Conservation (phyloP, 2,329 filamentous ascomycete species). For the Verticillium longisporum region DNA sequence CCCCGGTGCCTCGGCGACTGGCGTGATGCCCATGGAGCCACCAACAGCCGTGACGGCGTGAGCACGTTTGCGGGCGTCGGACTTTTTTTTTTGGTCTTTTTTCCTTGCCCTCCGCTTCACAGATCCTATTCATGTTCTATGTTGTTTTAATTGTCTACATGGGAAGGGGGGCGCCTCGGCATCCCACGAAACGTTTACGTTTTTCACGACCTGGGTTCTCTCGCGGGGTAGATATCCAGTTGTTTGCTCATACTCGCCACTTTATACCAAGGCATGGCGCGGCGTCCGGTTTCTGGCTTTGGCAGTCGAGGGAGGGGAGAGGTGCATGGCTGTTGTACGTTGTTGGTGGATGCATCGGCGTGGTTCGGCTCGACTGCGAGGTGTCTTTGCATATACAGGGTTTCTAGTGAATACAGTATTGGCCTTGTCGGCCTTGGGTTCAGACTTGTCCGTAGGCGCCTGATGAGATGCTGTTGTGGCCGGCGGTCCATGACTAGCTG, state of each 20-base stretch:
- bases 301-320: neutral
- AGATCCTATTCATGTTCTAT: constrained; percentile 6
- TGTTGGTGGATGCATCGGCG: neutral
- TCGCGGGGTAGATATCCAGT: constrained; percentile 7
- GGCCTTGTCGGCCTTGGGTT: neutral
- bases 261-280: constrained; percentile 14
- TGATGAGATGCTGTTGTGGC: neutral
- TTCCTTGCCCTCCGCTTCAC: constrained; percentile 2
- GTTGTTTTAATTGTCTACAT: constrained; percentile 9
- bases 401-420: neutral
- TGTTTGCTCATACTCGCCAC: neutral
- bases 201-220: neutral
- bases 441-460: neutral
- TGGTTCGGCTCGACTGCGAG: neutral
- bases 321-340: neutral
- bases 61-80: neutral
- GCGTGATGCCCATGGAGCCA: constrained; percentile 8
- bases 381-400: neutral
- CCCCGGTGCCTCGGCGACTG: constrained; percentile 6
- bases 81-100: neutral
- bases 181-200: constrained; percentile 1
- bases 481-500: neutral
- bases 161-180: neutral
- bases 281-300: constrained; percentile 6
- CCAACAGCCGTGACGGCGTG: constrained; percentile 5